Percentiles rank a stretch among this genome's conserved stretches.
phyloP scores from a whole-genome alignment of 2,329 filamentous ascomycete species.

The Fusarium pseudocircinatum region DNA sequence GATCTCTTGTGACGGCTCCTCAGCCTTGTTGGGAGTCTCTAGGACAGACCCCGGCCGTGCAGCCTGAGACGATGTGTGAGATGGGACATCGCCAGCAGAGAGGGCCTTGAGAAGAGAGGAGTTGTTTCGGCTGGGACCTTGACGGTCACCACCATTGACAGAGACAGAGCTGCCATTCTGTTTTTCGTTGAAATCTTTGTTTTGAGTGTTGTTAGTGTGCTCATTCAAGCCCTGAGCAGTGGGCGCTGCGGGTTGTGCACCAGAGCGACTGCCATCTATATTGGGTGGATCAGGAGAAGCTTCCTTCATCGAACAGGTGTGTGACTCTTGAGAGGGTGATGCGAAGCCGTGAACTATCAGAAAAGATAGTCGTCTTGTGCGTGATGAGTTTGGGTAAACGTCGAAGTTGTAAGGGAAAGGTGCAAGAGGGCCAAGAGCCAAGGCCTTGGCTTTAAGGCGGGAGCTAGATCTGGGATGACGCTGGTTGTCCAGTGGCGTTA shows the following conservation, averaged over 20 bases:
- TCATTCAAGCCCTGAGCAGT: slow-evolving; percentile 33
- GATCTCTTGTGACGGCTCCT: slow-evolving; percentile 35
- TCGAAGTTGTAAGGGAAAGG: slow-evolving; percentile 17
- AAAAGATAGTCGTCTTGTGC: slow-evolving; percentile 15
- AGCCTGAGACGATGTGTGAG: slow-evolving; percentile 59
- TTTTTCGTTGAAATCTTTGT: slow-evolving; percentile 19
- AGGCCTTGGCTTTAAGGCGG: slow-evolving; percentile 39
- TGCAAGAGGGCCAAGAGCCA: slow-evolving; percentile 19
- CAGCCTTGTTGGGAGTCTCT: slow-evolving; percentile 42
- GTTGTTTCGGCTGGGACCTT: slow-evolving; percentile 23
- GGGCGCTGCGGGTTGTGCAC: slow-evolving; percentile 63
- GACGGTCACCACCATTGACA: slow-evolving; percentile 24
- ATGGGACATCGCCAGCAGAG: slow-evolving; percentile 42
- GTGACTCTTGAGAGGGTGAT: slow-evolving; percentile 4
- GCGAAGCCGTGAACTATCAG: slow-evolving; percentile 2
- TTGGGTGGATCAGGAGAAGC: slow-evolving; percentile 62
- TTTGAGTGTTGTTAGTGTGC: slow-evolving; percentile 12
- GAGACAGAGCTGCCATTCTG: background rate
- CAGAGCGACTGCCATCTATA: slow-evolving; percentile 66
- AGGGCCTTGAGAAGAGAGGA: slow-evolving; percentile 41
- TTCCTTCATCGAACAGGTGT: slow-evolving; percentile 69
- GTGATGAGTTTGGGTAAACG: slow-evolving; percentile 32
- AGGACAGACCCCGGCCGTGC: slow-evolving; percentile 67
- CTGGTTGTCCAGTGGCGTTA: slow-evolving; percentile 26
- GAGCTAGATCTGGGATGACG: slow-evolving; percentile 24